A percentile compares a stretch with the other conserved stretches of the same genome.
Conservation (phyloP, 805 yeast species). For the Candida silvicultrix region DNA sequence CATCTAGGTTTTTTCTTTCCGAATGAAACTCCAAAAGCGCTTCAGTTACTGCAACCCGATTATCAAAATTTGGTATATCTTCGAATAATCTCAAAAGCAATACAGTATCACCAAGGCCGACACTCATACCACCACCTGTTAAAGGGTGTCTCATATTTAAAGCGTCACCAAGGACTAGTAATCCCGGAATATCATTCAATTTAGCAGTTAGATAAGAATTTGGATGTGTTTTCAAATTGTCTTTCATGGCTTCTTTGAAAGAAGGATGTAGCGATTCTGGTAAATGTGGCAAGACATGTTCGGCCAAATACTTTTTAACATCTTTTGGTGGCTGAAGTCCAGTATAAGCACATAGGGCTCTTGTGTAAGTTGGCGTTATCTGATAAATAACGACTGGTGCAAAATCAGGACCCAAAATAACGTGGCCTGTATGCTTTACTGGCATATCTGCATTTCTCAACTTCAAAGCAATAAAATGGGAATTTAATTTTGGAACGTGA, state of each 20-base stretch:
- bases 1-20: constrained; percentile 70
- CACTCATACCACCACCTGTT: constrained; percentile 99
- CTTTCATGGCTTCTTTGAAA: constrained; percentile 55
- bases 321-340: constrained; percentile 70
- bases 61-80: constrained; percentile 45
- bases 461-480: constrained; percentile 83
- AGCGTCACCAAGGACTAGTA: constrained; percentile 86
- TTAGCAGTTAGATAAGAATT: constrained; percentile 84
- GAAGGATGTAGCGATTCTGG: constrained; percentile 65
- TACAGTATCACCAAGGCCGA: constrained; percentile 82
- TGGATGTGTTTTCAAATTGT: constrained; percentile 81
- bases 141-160: constrained; percentile 97
- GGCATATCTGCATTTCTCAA: constrained; percentile 74
- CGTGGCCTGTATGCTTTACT: constrained; percentile 77
- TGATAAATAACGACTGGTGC: constrained; percentile 89
- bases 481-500: constrained; percentile 61
- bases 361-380: constrained; percentile 72
- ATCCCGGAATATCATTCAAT: constrained; percentile 64
- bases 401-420: constrained; percentile 68
- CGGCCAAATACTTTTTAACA: constrained; percentile 50
- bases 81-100: constrained; percentile 58
- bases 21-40: constrained; percentile 64
- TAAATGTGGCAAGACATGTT: constrained; percentile 57
- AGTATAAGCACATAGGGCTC: constrained; percentile 85
- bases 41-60: constrained; percentile 49